Evolutionary conservation across 306 rosid species (phyloP).

Genomic region (Trichosanthes cucumerina): DNA sequence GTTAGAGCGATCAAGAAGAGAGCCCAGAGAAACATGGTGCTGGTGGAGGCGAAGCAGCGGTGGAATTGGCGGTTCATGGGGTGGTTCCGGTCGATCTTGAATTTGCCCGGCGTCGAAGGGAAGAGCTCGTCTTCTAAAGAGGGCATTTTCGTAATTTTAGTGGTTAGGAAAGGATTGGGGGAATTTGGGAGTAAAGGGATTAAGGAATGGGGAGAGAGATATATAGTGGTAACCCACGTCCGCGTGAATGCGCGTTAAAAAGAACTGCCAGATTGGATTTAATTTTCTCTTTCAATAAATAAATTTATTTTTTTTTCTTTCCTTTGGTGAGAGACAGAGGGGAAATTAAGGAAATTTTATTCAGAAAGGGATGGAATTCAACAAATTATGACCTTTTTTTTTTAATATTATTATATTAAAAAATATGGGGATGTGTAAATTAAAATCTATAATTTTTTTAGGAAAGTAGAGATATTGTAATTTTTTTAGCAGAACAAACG

Average conservation of each 20-base stretch:
- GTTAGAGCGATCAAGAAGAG: slow-evolving; percentile 52
- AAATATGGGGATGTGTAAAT: too few relatives aligned
- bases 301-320: background rate
- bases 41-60: slow-evolving; percentile 57
- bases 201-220: background rate
- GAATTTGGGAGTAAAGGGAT: background rate
- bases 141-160: slow-evolving; percentile 19
- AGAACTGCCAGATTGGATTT: slow-evolving; percentile 7
- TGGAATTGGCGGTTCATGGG: slow-evolving; percentile 45
- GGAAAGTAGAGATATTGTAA: too few relatives aligned
- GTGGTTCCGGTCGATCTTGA: slow-evolving; percentile 45
- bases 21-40: slow-evolving; percentile 66
- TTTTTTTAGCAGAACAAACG: too few relatives aligned
- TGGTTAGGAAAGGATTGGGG: background rate
- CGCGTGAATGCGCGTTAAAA: slow-evolving; percentile 37
- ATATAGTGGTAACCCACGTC: slow-evolving; percentile 21
- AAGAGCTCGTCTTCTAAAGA: slow-evolving; percentile 41
- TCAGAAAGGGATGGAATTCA: background rate
- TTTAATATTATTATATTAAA: too few relatives aligned
- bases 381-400: background rate
- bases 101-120: slow-evolving; percentile 62
- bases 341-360: background rate
- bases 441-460: too few relatives aligned
- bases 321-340: background rate
- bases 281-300: background rate